Evolutionary conservation across 1,284 basidiomycete species (phyloP), one percentile per base, ranked within the genome.

Genomic region (Sutorius eximius): DNA sequence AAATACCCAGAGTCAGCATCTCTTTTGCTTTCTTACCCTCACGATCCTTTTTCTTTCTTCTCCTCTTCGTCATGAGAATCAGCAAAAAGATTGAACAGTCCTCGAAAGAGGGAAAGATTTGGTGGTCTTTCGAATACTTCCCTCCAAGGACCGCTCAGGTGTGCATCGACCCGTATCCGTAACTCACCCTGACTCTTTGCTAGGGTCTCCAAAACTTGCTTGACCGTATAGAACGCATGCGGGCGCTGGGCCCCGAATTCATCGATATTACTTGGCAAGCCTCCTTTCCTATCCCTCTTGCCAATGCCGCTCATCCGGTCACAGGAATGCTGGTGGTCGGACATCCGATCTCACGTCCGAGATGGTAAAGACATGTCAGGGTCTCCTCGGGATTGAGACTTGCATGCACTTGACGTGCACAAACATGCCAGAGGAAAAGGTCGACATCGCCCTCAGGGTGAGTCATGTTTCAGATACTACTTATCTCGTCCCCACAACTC

Each of bases 351-450:
- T 96, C 56, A 95, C 93, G 9, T 86, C 89, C n/a, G 91, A 95
- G 68, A 89, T 99, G 75, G 95, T 99, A 62, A 95, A 96, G 77
- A 95, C 93, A 43, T 95, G 92, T 67, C 93, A 96, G 73, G 82
- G 90, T 53, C 77, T 93, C 29, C 92, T 98, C 71, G 95, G 95
- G 3, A 82, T 98, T 45, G 94, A 98, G 77, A 94, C 93, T 24
- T 98, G 95, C 76, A 95, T 99, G 91, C 96, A 99, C 75, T 75
- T 99, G 60, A 98, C 95, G 41, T 99, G 96, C 71, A 99, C 96
- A 34, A 98, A 98, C 75, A 97, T 98, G 95, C 94, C 93, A 27
- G 82, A 82, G 67, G 89, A 92, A 70, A 97, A 98, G 73, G 92
- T 98, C 45, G 93, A 96, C 73, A 86, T 88, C 65, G 95, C 95